Base-by-base conservation (phyloP, 306 rosid genomes). In the Castanea sativa region DNA sequence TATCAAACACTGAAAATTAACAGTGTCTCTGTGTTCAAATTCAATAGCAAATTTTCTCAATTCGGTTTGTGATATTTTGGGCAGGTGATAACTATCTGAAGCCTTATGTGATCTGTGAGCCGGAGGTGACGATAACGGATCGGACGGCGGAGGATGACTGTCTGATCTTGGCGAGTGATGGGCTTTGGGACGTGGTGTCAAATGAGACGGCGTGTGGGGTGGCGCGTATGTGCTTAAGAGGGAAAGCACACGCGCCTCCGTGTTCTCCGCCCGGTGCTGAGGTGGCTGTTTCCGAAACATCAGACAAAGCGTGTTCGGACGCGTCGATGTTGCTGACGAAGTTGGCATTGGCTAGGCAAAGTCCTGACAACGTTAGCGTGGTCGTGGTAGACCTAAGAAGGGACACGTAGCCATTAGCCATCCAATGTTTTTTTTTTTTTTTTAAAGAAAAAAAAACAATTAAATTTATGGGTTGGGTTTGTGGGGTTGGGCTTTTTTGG, bases 141-240 rank as follows among this genome's bases (percentile, higher is more conserved):
- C 85, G 92, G 79, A 83, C 89, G 61, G 88, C 69, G 80, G 92
- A 83, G 55, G 94, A 90, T 51, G 90, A 88, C 3, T 90, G 88
- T 56, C 58, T 90, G 78, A 83, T 88, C 5, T 27, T 90, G 68
- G 94, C 87, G 12, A 90, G 92, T 41, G 94, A 90, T 14, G 92
- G 94, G 0, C 76, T 90, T 1, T 90, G 94, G 94, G 94, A 90
- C 73, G 92, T 90, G 76, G 88, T 88, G 38, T 79, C 94, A 11
- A 88, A 85, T 29, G 92, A 88, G 33, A 90, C 82, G 38, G 92
- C 87, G 2, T 90, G 94, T 20, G 92, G 87, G 73, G 91, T 88
- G 84, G 92, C 89, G 55, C 70, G 85, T 16, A 85, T 80, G 92
- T 88, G 94, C 58, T 64, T 90, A 14, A 70, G 79, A 2, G 88